Evolutionary conservation across 2,329 filamentous ascomycete genomes (phyloP).

Genomic region (Aspergillus sp.): DNA sequence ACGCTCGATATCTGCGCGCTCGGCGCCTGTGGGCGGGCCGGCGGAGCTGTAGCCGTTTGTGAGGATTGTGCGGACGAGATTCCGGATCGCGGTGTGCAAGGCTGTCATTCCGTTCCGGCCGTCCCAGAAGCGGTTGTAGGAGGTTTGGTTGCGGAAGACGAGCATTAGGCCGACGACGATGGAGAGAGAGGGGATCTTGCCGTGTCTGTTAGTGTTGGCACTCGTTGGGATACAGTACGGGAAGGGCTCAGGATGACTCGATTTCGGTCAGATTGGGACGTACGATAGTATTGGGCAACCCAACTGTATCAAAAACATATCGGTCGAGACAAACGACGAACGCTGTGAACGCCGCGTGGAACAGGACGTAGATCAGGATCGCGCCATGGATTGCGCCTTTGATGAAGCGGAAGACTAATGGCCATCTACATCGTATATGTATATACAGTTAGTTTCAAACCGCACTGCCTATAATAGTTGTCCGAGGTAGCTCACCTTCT

Average conservation of each 20-base stretch:
- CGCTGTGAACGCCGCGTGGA: constrained; percentile 60
- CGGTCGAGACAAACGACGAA: constrained; percentile 60
- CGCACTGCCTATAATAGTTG: not conserved
- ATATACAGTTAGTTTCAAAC: not conserved
- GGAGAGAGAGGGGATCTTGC: constrained; percentile 58
- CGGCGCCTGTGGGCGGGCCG: constrained; percentile 37
- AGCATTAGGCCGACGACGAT: constrained; percentile 69
- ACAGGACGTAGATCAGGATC: constrained; percentile 56
- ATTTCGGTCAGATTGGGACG: constrained; percentile 11
- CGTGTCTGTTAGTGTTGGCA: no score
- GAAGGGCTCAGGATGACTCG: not conserved
- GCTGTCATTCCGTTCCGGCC: constrained; percentile 58
- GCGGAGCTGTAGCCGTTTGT: constrained; percentile 45
- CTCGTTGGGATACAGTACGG: no score
- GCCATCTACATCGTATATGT: constrained; percentile 47
- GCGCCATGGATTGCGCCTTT: constrained; percentile 63
- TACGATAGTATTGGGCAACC: constrained; percentile 59
- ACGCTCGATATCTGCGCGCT: constrained; percentile 59
- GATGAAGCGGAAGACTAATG: constrained; percentile 63
- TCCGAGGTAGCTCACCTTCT: constrained; percentile 22
- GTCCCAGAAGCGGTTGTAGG: constrained; percentile 66
- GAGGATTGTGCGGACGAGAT: constrained; percentile 58
- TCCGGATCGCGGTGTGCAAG: constrained; percentile 59
- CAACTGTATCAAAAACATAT: constrained; percentile 51
- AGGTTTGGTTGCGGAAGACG: constrained; percentile 65